Conservation (phyloP, 441 rosid species). For the Geranium incanum region DNA sequence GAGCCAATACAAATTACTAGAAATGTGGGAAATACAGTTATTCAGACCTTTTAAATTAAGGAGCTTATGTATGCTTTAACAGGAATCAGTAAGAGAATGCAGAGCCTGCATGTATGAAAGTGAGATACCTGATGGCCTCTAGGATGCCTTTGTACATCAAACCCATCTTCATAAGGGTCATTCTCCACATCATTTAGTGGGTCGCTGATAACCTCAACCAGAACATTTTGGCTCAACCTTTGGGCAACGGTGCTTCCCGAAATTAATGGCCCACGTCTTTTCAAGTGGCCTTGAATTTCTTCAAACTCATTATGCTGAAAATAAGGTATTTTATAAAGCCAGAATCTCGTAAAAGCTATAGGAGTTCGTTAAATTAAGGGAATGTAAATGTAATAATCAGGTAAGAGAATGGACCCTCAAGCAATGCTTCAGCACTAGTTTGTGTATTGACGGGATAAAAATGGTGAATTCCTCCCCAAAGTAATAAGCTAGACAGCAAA, state of each 20-base stretch:
- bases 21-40: not conserved
- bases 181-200: constrained; percentile 76
- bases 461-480: constrained; percentile 96
- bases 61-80: not conserved
- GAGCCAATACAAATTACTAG: not conserved
- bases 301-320: constrained; percentile 95
- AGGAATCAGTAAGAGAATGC: constrained; percentile 1
- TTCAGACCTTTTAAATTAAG: not conserved
- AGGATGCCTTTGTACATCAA: constrained; percentile 44
- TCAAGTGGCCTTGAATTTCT: constrained; percentile 80
- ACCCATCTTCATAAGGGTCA: constrained; percentile 83
- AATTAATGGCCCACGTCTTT: constrained; percentile 79
- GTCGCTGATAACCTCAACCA: constrained; percentile 84
- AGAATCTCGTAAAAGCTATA: constrained; percentile 17
- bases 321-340: constrained; percentile 15
- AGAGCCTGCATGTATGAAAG: not conserved
- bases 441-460: constrained; percentile 91
- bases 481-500: constrained; percentile 97
- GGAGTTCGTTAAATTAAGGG: constrained; percentile 7
- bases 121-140: constrained; percentile 68
- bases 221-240: constrained; percentile 64
- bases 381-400: constrained; percentile 6
- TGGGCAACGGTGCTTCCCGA: constrained; percentile 73
- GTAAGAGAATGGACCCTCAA: constrained; percentile 48
- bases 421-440: constrained; percentile 66